Evolutionary conservation across 345 rosid species (phyloP).

Genomic region (Noccaea caerulescens): DNA sequence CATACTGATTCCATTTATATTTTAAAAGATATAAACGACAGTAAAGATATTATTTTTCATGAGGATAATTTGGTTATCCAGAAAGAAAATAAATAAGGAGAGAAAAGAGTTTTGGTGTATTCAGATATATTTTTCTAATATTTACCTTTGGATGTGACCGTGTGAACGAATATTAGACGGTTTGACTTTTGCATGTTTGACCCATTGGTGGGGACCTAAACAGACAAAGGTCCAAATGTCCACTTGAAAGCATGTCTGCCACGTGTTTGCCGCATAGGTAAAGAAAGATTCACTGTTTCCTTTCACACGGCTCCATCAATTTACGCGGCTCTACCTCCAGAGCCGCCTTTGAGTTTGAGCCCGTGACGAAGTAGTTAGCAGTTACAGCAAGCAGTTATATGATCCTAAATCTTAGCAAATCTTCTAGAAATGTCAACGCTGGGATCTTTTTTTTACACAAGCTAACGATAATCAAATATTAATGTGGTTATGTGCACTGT

Average conservation of each 20-base stretch:
- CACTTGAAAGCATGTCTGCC: slow-evolving; percentile 45
- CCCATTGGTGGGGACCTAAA: slow-evolving; percentile 18
- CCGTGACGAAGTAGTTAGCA: slow-evolving; percentile 26
- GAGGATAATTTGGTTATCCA: background rate
- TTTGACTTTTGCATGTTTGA: slow-evolving; percentile 36
- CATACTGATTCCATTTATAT: slow-evolving; percentile 4
- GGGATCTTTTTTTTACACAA: too few species aligned
- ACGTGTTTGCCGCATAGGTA: slow-evolving; percentile 28
- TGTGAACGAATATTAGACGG: slow-evolving; percentile 43
- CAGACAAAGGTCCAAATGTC: slow-evolving; percentile 32
- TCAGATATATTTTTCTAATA: background rate
- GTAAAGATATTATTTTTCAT: background rate
- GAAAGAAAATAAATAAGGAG: background rate
- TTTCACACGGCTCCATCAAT: slow-evolving; percentile 12
- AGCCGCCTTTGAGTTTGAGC: slow-evolving; percentile 1
- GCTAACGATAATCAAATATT: too few species aligned
- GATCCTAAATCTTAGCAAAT: background rate
- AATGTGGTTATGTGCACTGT: too few species aligned
- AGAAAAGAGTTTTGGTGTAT: slow-evolving; percentile 12
- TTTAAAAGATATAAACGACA: background rate
- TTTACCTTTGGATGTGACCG: slow-evolving; percentile 34
- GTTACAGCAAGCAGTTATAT: slow-evolving; percentile 5
- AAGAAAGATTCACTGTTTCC: background rate
- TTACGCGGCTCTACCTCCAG: slow-evolving; percentile 8
- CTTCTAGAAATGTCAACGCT: background rate